Base-by-base conservation (phyloP, 441 rosid species). In the Metrosideros polymorpha region DNA sequence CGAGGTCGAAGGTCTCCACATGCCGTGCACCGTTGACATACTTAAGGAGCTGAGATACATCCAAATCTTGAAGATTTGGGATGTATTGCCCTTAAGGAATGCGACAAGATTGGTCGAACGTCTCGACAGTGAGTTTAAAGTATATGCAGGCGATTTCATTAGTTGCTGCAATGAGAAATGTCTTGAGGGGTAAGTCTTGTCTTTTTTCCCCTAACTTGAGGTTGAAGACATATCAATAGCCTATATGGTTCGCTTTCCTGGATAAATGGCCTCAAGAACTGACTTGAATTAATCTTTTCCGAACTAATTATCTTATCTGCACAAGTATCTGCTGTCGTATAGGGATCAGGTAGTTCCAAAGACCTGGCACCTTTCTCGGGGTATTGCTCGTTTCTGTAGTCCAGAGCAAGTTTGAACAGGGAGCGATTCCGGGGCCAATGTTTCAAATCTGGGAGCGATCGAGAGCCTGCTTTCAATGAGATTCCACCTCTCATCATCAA, bases 401-500 rank as follows among this genome's bases (percentile, higher is more conserved):
- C 52, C 82, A 61, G 32, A 61, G 42, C 56, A 85, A 49, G 61
- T 8, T 84, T n/a, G n/a, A n/a, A n/a, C 87, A 90, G 55, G 3
- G 7, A 84, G 76, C 59, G 85, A 43, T 83, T 42, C 79, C 12
- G 82, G 27, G 30, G 22, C 29, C 6, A 9, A 35, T 53, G 63
- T 83, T 82, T 87, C 84, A 42, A 91, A 90, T 45, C 88, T 92
- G 5, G 89, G 89, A 86, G 93, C 90, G 85, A 90, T 88, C 52
- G 95, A 91, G 17, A 91, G 94, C 84, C 87, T 92, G 86, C 57
- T 93, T 82, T 82, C 92, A n/a, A 92, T 92, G 95, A 94, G 92
- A 84, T 94, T 92, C 92, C 91, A 92, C 89, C 82, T 92, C 27
- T 87, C 91, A 82, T 92, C 94, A 32, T 82, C 90, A 4, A 87